A percentile compares a stretch with the other conserved stretches of the same genome.
These are phyloP conservation scores for Rhodotorula sp. DNA, from an alignment of 1,284 basidiomycete genomes.

Conservation along the genomic window DNA sequence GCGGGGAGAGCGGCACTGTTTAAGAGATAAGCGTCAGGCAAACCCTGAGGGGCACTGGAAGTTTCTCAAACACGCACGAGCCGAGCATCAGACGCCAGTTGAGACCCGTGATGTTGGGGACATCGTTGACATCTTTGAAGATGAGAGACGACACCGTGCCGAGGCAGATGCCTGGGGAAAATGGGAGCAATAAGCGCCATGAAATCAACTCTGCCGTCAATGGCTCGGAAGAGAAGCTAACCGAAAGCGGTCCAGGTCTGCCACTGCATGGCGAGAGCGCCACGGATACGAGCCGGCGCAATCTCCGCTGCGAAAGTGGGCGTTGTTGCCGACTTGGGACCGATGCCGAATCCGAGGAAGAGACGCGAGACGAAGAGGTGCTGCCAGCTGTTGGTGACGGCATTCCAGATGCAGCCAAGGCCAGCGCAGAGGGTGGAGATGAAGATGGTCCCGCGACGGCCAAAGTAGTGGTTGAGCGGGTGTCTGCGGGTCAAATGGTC, in stretches of 20 bases:
- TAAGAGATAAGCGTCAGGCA: too few relatives aligned
- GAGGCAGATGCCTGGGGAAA: constrained; percentile 48
- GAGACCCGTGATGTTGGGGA: constrained; percentile 17
- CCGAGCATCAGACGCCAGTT: constrained; percentile 57
- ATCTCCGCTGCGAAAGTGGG: constrained; percentile 52
- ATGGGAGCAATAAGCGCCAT: background rate
- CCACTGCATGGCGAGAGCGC: constrained; percentile 52
- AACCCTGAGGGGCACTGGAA: too few relatives aligned
- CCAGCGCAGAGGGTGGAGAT: constrained; percentile 61
- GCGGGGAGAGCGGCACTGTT: constrained; percentile 52
- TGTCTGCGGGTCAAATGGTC: constrained; percentile 2
- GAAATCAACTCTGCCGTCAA: background rate
- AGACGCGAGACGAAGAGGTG: constrained; percentile 51
- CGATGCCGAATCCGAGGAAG: constrained; percentile 53
- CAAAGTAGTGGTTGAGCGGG: constrained; percentile 52
- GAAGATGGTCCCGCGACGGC: constrained; percentile 70
- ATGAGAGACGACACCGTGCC: constrained; percentile 44
- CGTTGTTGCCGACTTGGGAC: constrained; percentile 52
- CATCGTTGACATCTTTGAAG: constrained; percentile 34
- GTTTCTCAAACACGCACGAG: constrained; percentile 34
- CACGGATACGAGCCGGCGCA: constrained; percentile 55
- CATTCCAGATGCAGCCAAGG: constrained; percentile 60
- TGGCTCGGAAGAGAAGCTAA: constrained; percentile 36
- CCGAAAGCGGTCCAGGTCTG: constrained; percentile 55
- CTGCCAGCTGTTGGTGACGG: constrained; percentile 60